These are phyloP conservation scores for Castanea mollissima DNA, from an alignment of 306 rosid species.

Conservation along the genomic window DNA sequence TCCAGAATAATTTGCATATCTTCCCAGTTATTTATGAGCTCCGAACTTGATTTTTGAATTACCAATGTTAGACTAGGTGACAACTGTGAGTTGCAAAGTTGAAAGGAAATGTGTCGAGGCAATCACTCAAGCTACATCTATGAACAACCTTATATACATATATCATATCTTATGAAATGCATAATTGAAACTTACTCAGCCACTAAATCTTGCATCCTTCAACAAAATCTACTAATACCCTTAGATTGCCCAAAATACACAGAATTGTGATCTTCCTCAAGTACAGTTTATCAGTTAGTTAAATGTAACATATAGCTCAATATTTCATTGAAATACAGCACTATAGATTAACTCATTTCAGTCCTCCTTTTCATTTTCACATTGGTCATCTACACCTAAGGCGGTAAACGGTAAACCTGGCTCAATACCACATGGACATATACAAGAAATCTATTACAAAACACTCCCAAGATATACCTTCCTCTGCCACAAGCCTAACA, in stretches of 20 bases:
- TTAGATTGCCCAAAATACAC: background rate
- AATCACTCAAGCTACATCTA: background rate
- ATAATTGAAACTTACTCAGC: background rate
- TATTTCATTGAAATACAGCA: background rate
- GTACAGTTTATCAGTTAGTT: background rate
- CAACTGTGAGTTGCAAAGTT: background rate
- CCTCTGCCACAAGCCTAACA: slow-evolving; percentile 71
- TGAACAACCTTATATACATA: background rate
- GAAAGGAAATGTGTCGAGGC: background rate
- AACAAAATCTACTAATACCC: background rate
- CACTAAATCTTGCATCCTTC: background rate
- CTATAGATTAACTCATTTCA: background rate
- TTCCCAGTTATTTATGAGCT: no score
- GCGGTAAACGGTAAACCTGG: background rate
- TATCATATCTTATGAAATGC: no score
- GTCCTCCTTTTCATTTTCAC: background rate
- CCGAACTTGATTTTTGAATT: background rate
- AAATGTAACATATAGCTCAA: background rate
- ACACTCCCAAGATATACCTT: slow-evolving; percentile 45
- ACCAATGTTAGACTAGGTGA: background rate
- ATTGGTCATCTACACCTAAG: background rate
- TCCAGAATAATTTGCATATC: no score
- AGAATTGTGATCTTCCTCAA: background rate
- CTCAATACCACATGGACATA: background rate
- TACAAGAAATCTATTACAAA: background rate